Percentiles rank a stretch among this genome's conserved stretches.
Conservation (phyloP, 495 filamentous ascomycete genomes). For the Hyaloscypha variabilis region DNA sequence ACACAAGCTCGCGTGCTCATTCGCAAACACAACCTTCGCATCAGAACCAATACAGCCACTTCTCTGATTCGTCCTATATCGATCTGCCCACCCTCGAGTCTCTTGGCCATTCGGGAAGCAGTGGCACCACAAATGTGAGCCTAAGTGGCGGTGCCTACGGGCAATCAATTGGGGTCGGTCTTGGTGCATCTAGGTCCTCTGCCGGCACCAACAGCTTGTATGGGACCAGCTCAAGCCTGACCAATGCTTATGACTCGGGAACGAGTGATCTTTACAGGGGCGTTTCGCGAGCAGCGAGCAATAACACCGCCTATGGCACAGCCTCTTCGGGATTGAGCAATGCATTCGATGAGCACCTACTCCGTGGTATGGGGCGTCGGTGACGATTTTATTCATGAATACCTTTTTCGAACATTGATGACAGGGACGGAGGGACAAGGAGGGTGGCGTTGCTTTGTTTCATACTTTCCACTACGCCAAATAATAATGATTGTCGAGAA, state of each 20-base stretch:
- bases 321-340: conserved; percentile 18
- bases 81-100: conserved; percentile 43
- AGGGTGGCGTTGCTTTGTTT: conserved; percentile 4
- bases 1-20: conserved; percentile 26
- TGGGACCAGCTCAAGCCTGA: conserved; percentile 22
- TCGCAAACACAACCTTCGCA: conserved; percentile 48
- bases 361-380: conserved; percentile 28
- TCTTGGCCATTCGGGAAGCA: conserved; percentile 41
- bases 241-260: conserved; percentile 21
- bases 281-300: conserved; percentile 16
- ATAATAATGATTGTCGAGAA: conserved; percentile 3
- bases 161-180: conserved; percentile 27
- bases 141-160: conserved; percentile 25
- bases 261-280: conserved; percentile 23
- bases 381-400: conserved; percentile 13
- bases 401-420: conserved; percentile 6
- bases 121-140: conserved; percentile 14
- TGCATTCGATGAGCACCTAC: conserved; percentile 25
- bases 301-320: conserved; percentile 25
- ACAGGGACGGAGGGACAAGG: background rate
- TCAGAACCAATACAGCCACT: conserved; percentile 43
- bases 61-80: conserved; percentile 30
- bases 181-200: conserved; percentile 19
- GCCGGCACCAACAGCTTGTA: conserved; percentile 25
- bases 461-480: background rate